Evolutionary conservation across 1,284 basidiomycete species (phyloP).

Genomic region (Ceraceosorus guamensis): DNA sequence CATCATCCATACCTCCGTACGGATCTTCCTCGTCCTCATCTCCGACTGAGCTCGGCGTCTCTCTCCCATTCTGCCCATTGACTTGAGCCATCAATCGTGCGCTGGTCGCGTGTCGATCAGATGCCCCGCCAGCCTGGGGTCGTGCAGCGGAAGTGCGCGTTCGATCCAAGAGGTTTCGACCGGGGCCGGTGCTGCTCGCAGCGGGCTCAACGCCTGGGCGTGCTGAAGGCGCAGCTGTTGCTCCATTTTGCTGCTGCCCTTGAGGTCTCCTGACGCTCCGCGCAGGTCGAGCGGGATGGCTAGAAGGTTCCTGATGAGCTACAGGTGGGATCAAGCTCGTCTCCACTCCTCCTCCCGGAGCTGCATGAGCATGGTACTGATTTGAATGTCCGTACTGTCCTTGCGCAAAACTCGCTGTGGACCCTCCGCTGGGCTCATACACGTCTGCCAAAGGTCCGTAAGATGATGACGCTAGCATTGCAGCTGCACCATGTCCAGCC

Average conservation of each 20-base stretch:
- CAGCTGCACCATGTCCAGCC: slow-evolving; percentile 3
- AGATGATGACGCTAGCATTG: background rate
- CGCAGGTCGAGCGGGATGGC: background rate
- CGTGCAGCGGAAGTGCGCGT: no score
- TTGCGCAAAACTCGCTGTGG: slow-evolving; percentile 3
- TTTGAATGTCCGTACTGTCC: slow-evolving; percentile 9
- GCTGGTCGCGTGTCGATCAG: slow-evolving; percentile 22
- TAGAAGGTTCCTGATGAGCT: no score
- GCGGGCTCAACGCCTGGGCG: slow-evolving; percentile 2
- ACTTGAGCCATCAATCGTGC: slow-evolving; percentile 32
- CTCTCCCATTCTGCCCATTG: slow-evolving; percentile 11
- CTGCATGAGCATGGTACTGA: no score
- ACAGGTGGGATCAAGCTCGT: no score
- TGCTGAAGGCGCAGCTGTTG: slow-evolving; percentile 1
- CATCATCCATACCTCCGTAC: slow-evolving; percentile 14
- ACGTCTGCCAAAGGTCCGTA: background rate
- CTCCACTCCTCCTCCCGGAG: no score
- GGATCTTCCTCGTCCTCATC: slow-evolving; percentile 26
- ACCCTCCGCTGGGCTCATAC: background rate
- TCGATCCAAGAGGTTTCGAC: background rate
- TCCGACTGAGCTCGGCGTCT: slow-evolving; percentile 13
- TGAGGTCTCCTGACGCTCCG: background rate
- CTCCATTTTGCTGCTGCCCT: background rate
- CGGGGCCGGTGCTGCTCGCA: background rate
- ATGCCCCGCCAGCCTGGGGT: background rate